Evolutionary conservation across 2,329 filamentous ascomycete genomes (phyloP).

Genomic region (Paecilomyces dactylethromorphus): DNA sequence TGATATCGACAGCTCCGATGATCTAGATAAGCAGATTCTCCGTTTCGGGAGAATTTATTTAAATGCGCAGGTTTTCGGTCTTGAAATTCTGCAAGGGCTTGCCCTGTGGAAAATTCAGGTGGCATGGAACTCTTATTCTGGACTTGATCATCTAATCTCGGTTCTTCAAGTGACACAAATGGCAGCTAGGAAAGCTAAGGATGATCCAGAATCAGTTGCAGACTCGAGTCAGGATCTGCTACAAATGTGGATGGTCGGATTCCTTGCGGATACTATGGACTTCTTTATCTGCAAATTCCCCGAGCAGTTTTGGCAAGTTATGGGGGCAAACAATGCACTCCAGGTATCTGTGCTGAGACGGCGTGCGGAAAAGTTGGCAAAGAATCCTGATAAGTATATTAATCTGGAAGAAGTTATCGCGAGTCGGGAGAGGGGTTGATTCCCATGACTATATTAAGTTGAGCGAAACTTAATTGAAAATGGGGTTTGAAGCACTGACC

Average conservation of each 20-base stretch:
- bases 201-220: background rate
- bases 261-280: constrained; percentile 10
- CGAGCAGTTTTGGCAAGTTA: constrained; percentile 4
- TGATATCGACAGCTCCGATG: background rate
- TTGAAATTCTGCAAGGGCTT: constrained; percentile 4
- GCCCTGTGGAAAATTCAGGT: constrained; percentile 12
- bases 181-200: background rate
- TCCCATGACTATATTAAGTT: background rate
- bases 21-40: constrained; percentile 5
- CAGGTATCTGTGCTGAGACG: constrained; percentile 2
- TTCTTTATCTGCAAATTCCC: constrained; percentile 6
- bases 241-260: constrained; percentile 9
- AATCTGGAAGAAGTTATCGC: background rate
- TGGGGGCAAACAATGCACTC: constrained; percentile 1
- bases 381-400: background rate
- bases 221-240: constrained; percentile 1
- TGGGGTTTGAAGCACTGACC: background rate
- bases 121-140: constrained; percentile 15
- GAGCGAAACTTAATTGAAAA: background rate
- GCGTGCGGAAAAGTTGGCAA: background rate
- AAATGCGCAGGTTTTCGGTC: constrained; percentile 6
- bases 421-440: background rate
- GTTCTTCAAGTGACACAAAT: constrained; percentile 3
- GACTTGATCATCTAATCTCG: constrained; percentile 6
- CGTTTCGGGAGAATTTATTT: constrained; percentile 8